These are phyloP conservation scores for Leccinum rimulosum DNA, from an alignment of 768 basidiomycete genomes.

Conservation along the genomic window DNA sequence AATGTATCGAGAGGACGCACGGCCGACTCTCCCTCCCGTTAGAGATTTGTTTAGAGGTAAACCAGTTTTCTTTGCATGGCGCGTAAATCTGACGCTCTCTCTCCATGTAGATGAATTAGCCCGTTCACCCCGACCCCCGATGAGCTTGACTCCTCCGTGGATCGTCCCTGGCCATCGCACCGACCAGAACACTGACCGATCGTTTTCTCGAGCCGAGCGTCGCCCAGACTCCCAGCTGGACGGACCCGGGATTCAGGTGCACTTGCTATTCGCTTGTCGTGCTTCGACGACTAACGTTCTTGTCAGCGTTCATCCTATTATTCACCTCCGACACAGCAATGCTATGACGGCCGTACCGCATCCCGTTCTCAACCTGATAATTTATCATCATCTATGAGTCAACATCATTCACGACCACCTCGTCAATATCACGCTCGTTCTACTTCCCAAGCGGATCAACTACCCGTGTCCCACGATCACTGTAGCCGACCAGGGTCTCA, in stretches of 20 bases:
- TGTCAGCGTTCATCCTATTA: conserved; percentile 27
- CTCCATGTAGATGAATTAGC: conserved; percentile 45
- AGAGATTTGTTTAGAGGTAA: conserved; percentile 66
- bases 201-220: conserved; percentile 25
- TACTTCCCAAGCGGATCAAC: conserved; percentile 29
- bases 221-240: conserved; percentile 24
- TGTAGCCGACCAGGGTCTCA: conserved; percentile 22
- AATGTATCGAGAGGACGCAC: conserved; percentile 27
- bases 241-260: conserved; percentile 34
- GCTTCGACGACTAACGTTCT: conserved; percentile 4
- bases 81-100: conserved; percentile 2
- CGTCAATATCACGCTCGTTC: conserved; percentile 25
- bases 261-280: neutral
- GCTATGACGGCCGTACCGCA: conserved; percentile 25
- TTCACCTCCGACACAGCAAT: conserved; percentile 23
- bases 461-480: conserved; percentile 29
- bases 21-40: conserved; percentile 70
- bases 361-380: conserved; percentile 18
- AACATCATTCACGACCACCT: conserved; percentile 22
- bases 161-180: conserved; percentile 43
- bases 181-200: conserved; percentile 23
- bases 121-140: conserved; percentile 36
- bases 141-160: conserved; percentile 41
- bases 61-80: neutral
- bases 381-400: conserved; percentile 22